These are phyloP conservation scores for Mucor indicus DNA, from an alignment of 371 early-diverging fungal genomes.

Conservation along the genomic window DNA sequence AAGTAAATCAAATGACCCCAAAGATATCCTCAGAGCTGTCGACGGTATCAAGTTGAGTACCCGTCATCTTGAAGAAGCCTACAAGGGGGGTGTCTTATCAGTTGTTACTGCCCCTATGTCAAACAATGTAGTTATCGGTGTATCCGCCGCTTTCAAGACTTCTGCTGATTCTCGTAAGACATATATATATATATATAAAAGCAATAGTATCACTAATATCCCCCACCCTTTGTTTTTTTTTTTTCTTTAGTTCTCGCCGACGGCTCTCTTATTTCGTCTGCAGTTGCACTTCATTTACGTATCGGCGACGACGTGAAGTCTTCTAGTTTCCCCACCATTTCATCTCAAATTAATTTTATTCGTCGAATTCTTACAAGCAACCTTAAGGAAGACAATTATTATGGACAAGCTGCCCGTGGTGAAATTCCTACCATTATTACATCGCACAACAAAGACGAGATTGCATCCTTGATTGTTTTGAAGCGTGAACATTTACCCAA, in stretches of 20 bases:
- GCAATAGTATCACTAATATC: too few relatives aligned
- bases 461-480: slow-evolving; percentile 61
- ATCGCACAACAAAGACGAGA: slow-evolving; percentile 69
- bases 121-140: slow-evolving; percentile 38
- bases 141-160: slow-evolving; percentile 53
- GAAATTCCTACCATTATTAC: slow-evolving; percentile 59
- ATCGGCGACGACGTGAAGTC: slow-evolving; percentile 54
- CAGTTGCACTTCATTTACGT: slow-evolving; percentile 63
- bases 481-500: slow-evolving; percentile 44
- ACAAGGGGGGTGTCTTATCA: slow-evolving; percentile 54
- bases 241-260: slow-evolving; percentile 19
- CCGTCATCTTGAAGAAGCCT: slow-evolving; percentile 52
- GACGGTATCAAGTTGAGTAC: slow-evolving; percentile 59
- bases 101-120: slow-evolving; percentile 47
- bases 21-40: slow-evolving; percentile 35
- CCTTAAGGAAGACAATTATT: slow-evolving; percentile 17
- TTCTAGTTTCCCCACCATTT: slow-evolving; percentile 50
- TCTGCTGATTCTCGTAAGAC: slow-evolving; percentile 36
- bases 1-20: slow-evolving; percentile 14
- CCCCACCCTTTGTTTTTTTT: too few relatives aligned
- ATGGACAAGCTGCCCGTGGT: slow-evolving; percentile 53
- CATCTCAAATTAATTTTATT: slow-evolving; percentile 63
- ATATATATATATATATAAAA: not conserved
- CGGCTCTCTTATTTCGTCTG: slow-evolving; percentile 29
- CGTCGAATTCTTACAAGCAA: slow-evolving; percentile 46